phyloP scores from a whole-genome alignment of 2,329 filamentous ascomycete species.

The Xylaria sp. region DNA sequence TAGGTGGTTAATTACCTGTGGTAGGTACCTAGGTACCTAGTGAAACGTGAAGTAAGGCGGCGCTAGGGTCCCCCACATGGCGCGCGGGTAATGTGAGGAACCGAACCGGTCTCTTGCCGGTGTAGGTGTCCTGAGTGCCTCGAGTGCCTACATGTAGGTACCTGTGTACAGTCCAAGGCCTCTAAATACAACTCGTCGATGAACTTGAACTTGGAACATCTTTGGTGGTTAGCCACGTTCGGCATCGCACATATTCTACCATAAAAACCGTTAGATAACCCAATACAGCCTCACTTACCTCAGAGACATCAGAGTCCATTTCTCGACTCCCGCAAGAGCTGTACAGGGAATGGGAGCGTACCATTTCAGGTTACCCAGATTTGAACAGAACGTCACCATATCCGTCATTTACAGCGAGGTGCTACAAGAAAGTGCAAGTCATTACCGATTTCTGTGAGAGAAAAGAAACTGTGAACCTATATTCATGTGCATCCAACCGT shows the following conservation, averaged over 20 bases:
- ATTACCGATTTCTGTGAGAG: too few relatives aligned
- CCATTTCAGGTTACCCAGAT: too few relatives aligned
- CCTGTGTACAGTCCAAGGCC: too few relatives aligned
- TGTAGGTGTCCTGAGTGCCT: too few relatives aligned
- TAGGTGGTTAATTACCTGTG: neutral
- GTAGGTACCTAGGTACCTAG: neutral
- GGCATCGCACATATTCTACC: too few relatives aligned
- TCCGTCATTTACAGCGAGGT: neutral
- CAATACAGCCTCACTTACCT: neutral
- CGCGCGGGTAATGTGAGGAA: slow-evolving; percentile 9
- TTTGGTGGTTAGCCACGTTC: too few relatives aligned
- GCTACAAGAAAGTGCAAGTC: neutral
- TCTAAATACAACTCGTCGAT: too few relatives aligned
- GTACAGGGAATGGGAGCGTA: too few relatives aligned
- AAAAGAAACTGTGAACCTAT: neutral
- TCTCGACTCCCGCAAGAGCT: too few relatives aligned
- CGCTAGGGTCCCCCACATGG: neutral
- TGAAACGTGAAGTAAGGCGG: neutral
- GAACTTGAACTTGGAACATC: too few relatives aligned
- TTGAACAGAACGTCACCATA: neutral
- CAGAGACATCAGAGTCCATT: neutral
- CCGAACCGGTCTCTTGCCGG: too few relatives aligned
- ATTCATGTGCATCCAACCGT: neutral
- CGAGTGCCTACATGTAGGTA: too few relatives aligned
- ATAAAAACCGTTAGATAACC: neutral